Conservation (phyloP, 257 asterid genomes). For the Perilla frutescens region DNA sequence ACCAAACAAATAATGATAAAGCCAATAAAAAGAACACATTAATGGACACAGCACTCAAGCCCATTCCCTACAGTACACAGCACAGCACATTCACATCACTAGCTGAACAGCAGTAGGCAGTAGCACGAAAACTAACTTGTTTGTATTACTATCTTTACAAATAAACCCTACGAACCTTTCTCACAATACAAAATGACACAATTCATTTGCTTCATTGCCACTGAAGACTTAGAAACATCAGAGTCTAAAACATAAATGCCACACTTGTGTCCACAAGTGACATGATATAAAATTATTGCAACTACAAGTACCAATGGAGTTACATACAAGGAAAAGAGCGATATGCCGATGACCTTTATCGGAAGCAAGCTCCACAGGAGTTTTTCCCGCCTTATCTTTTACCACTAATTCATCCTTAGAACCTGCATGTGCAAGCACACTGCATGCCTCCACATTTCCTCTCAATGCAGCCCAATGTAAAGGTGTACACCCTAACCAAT, state of each 20-base stretch:
- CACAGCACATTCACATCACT: neutral
- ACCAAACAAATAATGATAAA: neutral
- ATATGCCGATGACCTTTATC: constrained; percentile 96
- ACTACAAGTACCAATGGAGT: constrained; percentile 45
- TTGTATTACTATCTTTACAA: constrained; percentile 1
- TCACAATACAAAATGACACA: neutral
- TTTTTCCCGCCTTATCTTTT: constrained; percentile 84
- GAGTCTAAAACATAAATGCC: constrained; percentile 9
- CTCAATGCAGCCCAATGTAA: constrained; percentile 97
- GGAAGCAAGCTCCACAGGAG: constrained; percentile 91
- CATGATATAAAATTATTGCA: constrained; percentile 13
- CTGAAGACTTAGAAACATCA: constrained; percentile 6
- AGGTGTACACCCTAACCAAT: constrained; percentile 87
- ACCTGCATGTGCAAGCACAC: constrained; percentile 91
- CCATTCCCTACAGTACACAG: neutral
- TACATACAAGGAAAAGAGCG: constrained; percentile 93
- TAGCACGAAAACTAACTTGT: constrained; percentile 1
- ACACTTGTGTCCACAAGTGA: neutral
- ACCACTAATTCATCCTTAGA: constrained; percentile 72
- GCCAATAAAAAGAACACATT: neutral
- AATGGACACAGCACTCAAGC: constrained; percentile 14
- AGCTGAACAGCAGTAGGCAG: neutral
- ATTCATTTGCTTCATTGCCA: neutral
- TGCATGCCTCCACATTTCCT: constrained; percentile 91
- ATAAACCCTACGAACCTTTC: neutral